Evolutionary conservation across 345 rosid genomes (phyloP), one percentile per base, ranked within the genome.

Genomic region (Camelina neglecta): DNA sequence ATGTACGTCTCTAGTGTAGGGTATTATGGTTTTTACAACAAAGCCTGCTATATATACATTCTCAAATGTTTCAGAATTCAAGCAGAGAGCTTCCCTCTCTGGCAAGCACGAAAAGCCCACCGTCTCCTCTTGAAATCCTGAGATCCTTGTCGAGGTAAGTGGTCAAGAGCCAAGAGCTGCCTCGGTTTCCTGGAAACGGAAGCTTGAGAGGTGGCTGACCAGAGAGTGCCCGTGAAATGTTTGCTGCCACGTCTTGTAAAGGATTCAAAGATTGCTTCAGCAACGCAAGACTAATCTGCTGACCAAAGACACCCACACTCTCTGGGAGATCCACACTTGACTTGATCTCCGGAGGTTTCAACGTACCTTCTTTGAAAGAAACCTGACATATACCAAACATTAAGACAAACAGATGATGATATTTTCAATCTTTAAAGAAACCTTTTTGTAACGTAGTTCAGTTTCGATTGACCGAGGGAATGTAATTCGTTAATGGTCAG

Each of bases 121-220:
- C 97, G 9, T 94, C 98, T 11, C 98, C 98, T 75, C 97, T 89
- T 21, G 97, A 92, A 72, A 94, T 94, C 74, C 91, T 86, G 67
- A 94, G 69, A 83, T 94, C 97, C 47, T 86, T 80, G 57, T 94
- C 98, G 11, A 94, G 97, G 77, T 90, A 94, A 8, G 98, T 89
- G 59, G 80, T 87, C 53, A 94, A 83, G 78, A 94, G 95, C 97
- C 98, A 94, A 1, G 98, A 92, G 58, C 72, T 80, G 66, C 86
- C 70, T 26, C 84, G 85, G 48, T 83, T 69, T 5, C 96, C 97
- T 0, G 97, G 93, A 80, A 94, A 85, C 10, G 98, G 96, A 71
- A 94, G 62, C 85, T 81, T 94, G 35, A 94, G 82, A 4, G 96
- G 92, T 9, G 91, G 83, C 86, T 89, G 97, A 57, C 97, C 97